These are phyloP conservation scores for Nigrospora osmanthi DNA, from an alignment of 2,329 filamentous ascomycete genomes.

Conservation along the genomic window DNA sequence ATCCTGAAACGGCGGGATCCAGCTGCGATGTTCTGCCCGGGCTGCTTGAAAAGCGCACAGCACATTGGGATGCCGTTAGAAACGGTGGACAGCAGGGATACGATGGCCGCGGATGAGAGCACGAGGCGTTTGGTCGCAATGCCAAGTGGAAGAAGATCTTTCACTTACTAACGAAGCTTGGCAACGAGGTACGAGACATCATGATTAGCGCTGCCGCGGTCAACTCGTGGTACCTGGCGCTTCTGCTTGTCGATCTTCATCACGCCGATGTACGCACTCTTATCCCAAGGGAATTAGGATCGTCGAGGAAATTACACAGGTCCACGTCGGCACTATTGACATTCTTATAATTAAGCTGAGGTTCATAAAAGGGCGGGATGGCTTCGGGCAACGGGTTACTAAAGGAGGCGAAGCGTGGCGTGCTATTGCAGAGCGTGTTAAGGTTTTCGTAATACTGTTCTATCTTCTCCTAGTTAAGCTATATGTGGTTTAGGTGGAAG, in stretches of 20 bases:
- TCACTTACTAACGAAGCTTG: no score
- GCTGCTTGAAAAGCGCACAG: no score
- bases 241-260: constrained; percentile 3
- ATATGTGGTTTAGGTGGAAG: constrained; percentile 13
- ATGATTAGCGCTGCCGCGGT: background rate
- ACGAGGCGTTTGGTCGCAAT: no score
- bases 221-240: background rate
- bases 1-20: no score
- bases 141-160: no score
- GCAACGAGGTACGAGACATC: background rate
- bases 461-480: constrained; percentile 6
- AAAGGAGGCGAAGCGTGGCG: constrained; percentile 13
- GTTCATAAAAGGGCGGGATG: constrained; percentile 15
- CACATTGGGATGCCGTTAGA: no score
- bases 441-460: constrained; percentile 6
- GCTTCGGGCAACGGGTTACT: constrained; percentile 9
- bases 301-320: background rate
- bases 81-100: no score
- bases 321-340: constrained; percentile 2
- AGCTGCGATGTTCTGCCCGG: no score
- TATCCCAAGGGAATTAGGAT: background rate
- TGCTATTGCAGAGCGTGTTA: constrained; percentile 10
- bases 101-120: no score
- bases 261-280: constrained; percentile 1
- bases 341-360: constrained; percentile 23